phyloP scores from a whole-genome alignment of 2,329 filamentous ascomycete species.

The Zymoseptoria passerinii region DNA sequence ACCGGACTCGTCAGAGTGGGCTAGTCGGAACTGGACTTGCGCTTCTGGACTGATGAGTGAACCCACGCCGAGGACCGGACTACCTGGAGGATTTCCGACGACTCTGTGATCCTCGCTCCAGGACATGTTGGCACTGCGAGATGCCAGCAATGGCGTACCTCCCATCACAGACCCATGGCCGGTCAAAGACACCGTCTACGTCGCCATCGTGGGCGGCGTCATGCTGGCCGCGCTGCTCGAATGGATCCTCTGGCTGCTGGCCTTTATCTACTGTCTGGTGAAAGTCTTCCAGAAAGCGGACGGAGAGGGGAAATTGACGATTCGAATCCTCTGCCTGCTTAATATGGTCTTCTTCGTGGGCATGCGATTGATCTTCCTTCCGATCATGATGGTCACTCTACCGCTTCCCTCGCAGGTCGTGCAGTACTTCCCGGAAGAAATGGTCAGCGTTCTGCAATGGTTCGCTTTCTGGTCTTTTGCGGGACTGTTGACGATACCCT shows the following conservation, averaged over 20 bases:
- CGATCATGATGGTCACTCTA: conserved; percentile 88
- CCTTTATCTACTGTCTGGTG: conserved; percentile 80
- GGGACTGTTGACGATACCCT: conserved; percentile 74
- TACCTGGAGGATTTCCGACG: neutral
- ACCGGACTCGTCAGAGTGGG: neutral
- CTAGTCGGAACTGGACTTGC: neutral
- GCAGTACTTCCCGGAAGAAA: conserved; percentile 58
- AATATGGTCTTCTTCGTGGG: conserved; percentile 66
- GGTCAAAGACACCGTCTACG: conserved; percentile 65
- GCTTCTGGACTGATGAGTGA: neutral
- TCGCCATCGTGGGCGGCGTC: conserved; percentile 67
- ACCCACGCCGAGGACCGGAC: neutral
- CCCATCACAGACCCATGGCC: conserved; percentile 21
- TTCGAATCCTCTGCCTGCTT: conserved; percentile 66
- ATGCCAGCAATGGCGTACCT: conserved; percentile 3
- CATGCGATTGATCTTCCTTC: conserved; percentile 80
- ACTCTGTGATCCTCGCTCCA: neutral
- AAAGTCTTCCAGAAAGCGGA: conserved; percentile 89
- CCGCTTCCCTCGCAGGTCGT: conserved; percentile 68
- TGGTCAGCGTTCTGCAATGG: conserved; percentile 75
- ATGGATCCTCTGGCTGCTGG: conserved; percentile 92
- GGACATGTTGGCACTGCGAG: neutral
- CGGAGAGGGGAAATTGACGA: conserved; percentile 56
- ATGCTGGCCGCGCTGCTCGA: conserved; percentile 81
- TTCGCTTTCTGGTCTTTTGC: conserved; percentile 95